phyloP scores from a whole-genome alignment of 257 asterid genomes.

The Gardenia jasminoides region DNA sequence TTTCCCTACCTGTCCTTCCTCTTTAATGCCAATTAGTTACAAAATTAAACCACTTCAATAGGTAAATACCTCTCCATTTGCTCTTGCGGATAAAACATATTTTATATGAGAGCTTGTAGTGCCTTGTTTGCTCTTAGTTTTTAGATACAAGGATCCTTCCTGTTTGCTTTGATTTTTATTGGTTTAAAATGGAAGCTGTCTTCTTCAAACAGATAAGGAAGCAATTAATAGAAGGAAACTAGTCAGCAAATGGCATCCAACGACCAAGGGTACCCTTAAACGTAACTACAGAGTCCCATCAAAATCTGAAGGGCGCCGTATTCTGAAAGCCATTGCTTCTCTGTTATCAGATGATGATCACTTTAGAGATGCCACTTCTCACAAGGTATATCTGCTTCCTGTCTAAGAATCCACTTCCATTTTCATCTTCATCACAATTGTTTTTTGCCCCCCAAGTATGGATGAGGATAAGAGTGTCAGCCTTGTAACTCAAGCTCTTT shows the following conservation, averaged over 20 bases:
- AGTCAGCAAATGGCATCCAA: conserved; percentile 96
- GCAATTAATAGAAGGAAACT: conserved; percentile 77
- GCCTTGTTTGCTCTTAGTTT: neutral
- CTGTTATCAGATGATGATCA: conserved; percentile 89
- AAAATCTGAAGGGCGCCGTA: conserved; percentile 76
- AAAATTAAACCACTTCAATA: neutral
- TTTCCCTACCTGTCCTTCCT: neutral
- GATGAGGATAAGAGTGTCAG: neutral
- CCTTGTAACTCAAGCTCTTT: neutral
- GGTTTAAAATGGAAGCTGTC: conserved; percentile 12
- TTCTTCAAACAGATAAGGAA: conserved; percentile 61
- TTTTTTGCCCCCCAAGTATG: no score
- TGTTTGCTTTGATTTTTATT: neutral
- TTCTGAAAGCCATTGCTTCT: conserved; percentile 77
- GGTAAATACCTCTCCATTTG: neutral
- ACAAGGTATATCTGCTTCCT: conserved; percentile 56
- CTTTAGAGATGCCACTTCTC: conserved; percentile 94
- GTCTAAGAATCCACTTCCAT: neutral
- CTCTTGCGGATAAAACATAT: neutral
- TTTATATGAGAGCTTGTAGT: neutral
- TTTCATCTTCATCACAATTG: no score
- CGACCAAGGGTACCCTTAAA: conserved; percentile 88
- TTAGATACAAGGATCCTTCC: neutral
- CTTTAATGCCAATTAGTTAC: neutral
- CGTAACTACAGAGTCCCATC: conserved; percentile 88